These are phyloP conservation scores for Digitaria exilis DNA, from an alignment of 202 grass and related monocot genomes.

Conservation along the genomic window DNA sequence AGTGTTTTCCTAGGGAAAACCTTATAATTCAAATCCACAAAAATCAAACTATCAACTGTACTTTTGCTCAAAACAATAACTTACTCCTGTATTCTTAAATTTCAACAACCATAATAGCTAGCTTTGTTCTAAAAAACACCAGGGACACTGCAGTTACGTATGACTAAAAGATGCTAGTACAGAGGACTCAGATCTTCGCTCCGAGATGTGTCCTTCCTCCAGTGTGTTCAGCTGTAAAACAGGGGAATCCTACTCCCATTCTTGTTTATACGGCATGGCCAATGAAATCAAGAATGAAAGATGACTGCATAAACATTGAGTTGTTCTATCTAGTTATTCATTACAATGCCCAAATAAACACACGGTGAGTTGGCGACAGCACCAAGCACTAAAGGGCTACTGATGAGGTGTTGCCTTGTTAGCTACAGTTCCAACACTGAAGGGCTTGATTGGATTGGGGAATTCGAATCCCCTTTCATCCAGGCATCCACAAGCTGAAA, in stretches of 20 bases:
- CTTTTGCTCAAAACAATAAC: not conserved
- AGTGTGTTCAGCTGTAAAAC: not conserved
- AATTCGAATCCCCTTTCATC: not conserved
- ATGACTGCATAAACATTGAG: not conserved
- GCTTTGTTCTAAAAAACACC: conserved; percentile 1
- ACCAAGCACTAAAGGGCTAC: too few relatives aligned
- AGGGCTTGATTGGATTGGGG: not conserved
- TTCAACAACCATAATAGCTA: not conserved
- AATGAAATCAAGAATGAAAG: not conserved
- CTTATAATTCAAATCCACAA: not conserved
- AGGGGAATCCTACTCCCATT: not conserved
- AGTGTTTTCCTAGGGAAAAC: not conserved
- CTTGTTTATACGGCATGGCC: not conserved
- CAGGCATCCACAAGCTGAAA: not conserved
- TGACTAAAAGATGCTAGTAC: not conserved
- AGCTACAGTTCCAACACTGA: not conserved
- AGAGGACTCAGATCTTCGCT: not conserved
- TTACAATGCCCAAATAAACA: not conserved
- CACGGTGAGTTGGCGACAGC: not conserved
- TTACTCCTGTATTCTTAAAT: not conserved
- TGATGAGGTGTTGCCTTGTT: not conserved
- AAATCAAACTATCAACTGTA: not conserved
- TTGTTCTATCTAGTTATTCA: not conserved
- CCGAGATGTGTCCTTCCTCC: not conserved
- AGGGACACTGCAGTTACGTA: not conserved